Evolutionary conservation across 208 protist genomes (phyloP).

Genomic region (Herpetomonas tarakana): DNA sequence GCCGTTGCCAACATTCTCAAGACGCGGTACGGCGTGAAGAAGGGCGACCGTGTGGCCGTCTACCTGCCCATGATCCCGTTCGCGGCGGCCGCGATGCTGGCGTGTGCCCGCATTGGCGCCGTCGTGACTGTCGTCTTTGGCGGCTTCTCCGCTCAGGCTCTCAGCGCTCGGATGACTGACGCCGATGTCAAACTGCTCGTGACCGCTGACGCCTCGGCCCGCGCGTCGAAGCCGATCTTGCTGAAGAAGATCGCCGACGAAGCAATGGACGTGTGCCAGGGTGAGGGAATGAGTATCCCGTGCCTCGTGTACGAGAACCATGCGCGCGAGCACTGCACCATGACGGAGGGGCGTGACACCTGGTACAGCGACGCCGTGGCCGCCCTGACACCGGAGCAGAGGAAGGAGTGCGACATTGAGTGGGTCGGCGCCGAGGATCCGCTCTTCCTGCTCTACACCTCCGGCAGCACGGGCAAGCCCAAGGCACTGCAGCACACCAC

Average conservation of each 20-base stretch:
- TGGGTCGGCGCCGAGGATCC: conserved; percentile 94
- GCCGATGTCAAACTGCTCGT: conserved; percentile 61
- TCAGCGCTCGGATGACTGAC: conserved; percentile 65
- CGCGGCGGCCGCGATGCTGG: conserved; percentile 92
- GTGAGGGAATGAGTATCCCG: conserved; percentile 16
- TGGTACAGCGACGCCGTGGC: conserved; percentile 63
- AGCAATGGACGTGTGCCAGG: conserved; percentile 49
- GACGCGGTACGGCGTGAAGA: conserved; percentile 76
- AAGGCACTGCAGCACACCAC: conserved; percentile 96
- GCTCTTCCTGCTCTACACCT: conserved; percentile 98
- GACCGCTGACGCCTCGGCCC: conserved; percentile 73
- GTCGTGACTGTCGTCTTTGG: conserved; percentile 83
- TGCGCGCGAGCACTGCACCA: conserved; percentile 41
- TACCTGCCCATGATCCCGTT: conserved; percentile 98
- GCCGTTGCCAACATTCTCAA: conserved; percentile 90
- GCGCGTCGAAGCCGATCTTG: conserved; percentile 86
- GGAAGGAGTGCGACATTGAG: conserved; percentile 66
- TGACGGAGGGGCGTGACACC: conserved; percentile 58
- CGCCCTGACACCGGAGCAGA: conserved; percentile 24
- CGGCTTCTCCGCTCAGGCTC: conserved; percentile 70
- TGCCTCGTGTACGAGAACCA: conserved; percentile 62
- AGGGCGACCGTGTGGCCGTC: conserved; percentile 93
- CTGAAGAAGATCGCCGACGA: conserved; percentile 89
- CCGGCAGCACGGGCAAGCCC: conserved; percentile 96
- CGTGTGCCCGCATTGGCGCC: conserved; percentile 97